Evolutionary conservation across 306 rosid genomes (phyloP), one percentile per base, ranked within the genome.

Genomic region (Inga laurina): DNA sequence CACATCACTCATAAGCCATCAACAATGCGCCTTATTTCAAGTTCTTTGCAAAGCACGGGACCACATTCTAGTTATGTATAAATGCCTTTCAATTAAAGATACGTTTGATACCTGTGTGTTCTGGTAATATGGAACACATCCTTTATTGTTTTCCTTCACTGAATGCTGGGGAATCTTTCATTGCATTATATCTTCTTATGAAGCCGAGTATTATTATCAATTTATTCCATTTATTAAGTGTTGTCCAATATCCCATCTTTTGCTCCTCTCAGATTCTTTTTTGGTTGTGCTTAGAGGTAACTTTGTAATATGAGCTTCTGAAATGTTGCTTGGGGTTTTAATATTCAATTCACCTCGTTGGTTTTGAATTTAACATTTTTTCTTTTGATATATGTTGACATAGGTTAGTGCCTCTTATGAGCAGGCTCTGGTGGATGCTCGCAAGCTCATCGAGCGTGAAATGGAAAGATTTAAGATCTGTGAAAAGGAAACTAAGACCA

Each of bases 391-490:
- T 82, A 67, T 87, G 83, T 71, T 91, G 91, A 72, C 84, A 72
- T 81, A 93, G 97, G 93, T 93, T 82, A 93, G 97, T 89, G 97
- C 97, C 82, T 90, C 97, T 52, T 93, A 93, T 87, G 97, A 93
- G 92, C 97, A 92, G 91, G 90, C 92, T 59, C 89, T 93, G 85
- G 92, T 93, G 86, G 97, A 93, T 89, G 90, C 97, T 82, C 97
- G 97, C 41, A 92, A 92, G 84, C 84, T 68, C 56, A 93, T 93
- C 43, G 97, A 93, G 84, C 94, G 97, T 45, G 97, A 93, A 87
- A 93, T 93, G 97, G 97, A 93, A 81, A 84, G 97, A 86, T 93
- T 93, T 69, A 93, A 93, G 89, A 79, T 93, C 7, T 93, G 97
- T 51, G 97, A 93, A 76, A 93, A 93, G 91, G 97, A 93, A 90